A percentile compares a stretch with the other conserved stretches of the same genome.
phyloP scores from a whole-genome alignment of 2,329 filamentous ascomycete species.

The Fusarium siculi region DNA sequence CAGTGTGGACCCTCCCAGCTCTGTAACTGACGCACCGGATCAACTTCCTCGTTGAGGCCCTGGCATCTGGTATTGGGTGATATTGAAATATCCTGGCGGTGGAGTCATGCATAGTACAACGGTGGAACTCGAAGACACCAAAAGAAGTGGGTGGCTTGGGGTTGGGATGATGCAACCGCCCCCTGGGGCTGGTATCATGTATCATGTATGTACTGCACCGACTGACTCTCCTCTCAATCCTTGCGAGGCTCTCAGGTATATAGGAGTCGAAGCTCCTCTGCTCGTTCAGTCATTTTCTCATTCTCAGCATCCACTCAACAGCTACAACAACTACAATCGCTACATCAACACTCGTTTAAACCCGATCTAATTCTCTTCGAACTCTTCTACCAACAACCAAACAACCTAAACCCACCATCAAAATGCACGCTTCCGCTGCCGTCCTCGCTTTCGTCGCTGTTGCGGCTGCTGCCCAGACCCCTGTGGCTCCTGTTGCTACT shows the following conservation, averaged over 20 bases:
- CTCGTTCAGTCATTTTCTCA: background rate
- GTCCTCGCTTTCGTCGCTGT: constrained; percentile 43
- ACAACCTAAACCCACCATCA: constrained; percentile 27
- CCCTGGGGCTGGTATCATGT: constrained; percentile 35
- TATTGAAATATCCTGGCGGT: constrained; percentile 23
- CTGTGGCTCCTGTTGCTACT: constrained; percentile 32
- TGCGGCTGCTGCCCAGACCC: constrained; percentile 36
- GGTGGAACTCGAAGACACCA: constrained; percentile 13
- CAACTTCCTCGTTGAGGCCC: constrained; percentile 37
- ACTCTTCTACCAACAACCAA: constrained; percentile 7
- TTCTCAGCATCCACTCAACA: constrained; percentile 21
- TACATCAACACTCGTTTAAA: constrained; percentile 35
- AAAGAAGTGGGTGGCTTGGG: constrained; percentile 32
- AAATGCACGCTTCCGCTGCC: constrained; percentile 41
- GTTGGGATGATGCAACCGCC: constrained; percentile 40
- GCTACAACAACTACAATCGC: constrained; percentile 23
- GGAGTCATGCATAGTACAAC: constrained; percentile 8
- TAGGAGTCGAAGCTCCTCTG: constrained; percentile 33
- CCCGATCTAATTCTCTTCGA: constrained; percentile 19
- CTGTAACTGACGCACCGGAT: constrained; percentile 35
- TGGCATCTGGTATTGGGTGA: constrained; percentile 24
- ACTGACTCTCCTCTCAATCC: constrained; percentile 20
- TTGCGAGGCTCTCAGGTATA: constrained; percentile 30
- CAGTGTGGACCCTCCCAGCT: constrained; percentile 13
- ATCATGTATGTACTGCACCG: constrained; percentile 7